phyloP scores from a whole-genome alignment of 2,329 filamentous ascomycete genomes.

The Chaetomiaceae sp. region DNA sequence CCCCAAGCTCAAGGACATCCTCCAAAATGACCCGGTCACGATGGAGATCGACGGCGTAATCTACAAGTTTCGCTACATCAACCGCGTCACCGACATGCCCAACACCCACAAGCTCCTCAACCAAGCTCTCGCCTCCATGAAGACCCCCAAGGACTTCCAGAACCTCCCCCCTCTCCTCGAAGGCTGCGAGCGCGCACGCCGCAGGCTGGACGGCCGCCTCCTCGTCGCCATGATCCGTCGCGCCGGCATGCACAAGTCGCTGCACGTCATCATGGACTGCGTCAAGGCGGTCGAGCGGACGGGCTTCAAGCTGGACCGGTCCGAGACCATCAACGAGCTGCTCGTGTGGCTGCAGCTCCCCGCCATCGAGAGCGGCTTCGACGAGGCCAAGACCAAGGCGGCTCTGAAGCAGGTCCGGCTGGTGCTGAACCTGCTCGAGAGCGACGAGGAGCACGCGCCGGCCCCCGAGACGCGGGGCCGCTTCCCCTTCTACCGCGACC shows the following conservation, averaged over 20 bases:
- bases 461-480: not conserved
- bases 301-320: conserved; percentile 39
- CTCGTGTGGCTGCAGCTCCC: conserved; percentile 39
- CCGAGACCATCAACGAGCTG: conserved; percentile 39
- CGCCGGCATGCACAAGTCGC: conserved; percentile 38
- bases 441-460: conserved; percentile 27
- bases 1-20: conserved; percentile 41
- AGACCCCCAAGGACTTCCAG: conserved; percentile 45
- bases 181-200: conserved; percentile 41
- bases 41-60: conserved; percentile 56
- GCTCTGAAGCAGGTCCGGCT: conserved; percentile 44
- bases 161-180: conserved; percentile 51
- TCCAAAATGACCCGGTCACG: conserved; percentile 52
- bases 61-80: conserved; percentile 46
- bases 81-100: conserved; percentile 41
- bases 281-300: conserved; percentile 45
- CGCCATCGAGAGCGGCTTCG: conserved; percentile 38
- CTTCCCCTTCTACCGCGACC: conserved; percentile 38
- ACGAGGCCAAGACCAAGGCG: conserved; percentile 35
- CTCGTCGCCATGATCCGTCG: conserved; percentile 39
- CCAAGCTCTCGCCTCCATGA: conserved; percentile 42
- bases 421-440: conserved; percentile 47
- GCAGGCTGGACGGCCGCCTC: conserved; percentile 34
- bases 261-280: conserved; percentile 47
- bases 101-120: conserved; percentile 38